Base-by-base conservation (phyloP, 2,329 filamentous ascomycete genomes). In the Sclerotinia subarctica region DNA sequence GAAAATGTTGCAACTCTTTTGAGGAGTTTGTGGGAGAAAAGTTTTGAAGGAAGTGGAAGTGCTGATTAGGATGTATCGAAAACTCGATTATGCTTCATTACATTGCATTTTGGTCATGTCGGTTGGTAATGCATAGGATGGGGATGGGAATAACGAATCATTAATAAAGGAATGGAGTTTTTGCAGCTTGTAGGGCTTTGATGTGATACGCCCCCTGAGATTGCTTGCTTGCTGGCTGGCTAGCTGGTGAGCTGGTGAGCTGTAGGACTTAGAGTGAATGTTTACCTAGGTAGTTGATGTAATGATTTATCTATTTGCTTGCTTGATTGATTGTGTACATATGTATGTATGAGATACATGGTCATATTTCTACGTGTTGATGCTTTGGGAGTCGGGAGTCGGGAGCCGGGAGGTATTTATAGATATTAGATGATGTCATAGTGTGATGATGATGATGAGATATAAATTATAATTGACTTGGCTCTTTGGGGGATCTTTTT, bases 21-120 rank as follows among this genome's bases (percentile, higher is more conserved):
- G 65, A 80, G 86, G 67, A 85, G 84, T 70, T 76, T 89, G 60
- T 89, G 87, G 87, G 86, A 89, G 57, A 88, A 85, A 80, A 84
- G 81, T 60, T 79, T 82, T 76, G 85, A 88, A 73, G 53, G 53
- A 68, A 84, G 84, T 73, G 82, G 83, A 38, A 88, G 86, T 64
- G 70, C 73, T 59, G 75, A 77, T 72, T 77, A 66, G 74, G 54
- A 17, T 35, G 29, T 38, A 6, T 21, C 26, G 29, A 15, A 26
- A 63, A 52, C n/a, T 26, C n/a, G 17, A 26, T 32, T 42, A 5
- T 24, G 17, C 46, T 38, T 63, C 21, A 21, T 49, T 17, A 32
- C n/a, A 24, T 51, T 51, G 32, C 24, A 21, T 38, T 38, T 24
- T 26, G 44, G 29, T 17, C 32, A 19, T 19, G 59, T 46, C 38